Evolutionary conservation across 106 monocot genomes (phyloP).

Genomic region (Gastrodia elata): DNA sequence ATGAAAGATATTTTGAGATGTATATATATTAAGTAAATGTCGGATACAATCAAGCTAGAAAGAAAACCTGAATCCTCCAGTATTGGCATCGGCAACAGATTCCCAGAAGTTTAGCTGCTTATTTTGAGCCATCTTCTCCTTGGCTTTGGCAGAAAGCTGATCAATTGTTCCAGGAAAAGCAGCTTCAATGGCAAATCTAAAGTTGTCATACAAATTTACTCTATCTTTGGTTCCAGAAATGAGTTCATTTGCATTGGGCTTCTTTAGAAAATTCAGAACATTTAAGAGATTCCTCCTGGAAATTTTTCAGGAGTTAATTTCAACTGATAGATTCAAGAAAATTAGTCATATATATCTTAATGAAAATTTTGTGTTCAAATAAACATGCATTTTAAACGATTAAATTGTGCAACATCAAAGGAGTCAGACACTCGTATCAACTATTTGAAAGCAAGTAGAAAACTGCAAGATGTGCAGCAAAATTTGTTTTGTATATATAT

Average conservation of each 20-base stretch:
- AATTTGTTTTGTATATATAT: too few species aligned
- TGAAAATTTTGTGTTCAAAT: too few species aligned
- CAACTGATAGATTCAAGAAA: background rate
- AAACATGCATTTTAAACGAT: too few species aligned
- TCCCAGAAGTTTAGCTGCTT: conserved; percentile 85
- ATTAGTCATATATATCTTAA: too few species aligned
- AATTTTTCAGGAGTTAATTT: too few species aligned
- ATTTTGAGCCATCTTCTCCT: conserved; percentile 42
- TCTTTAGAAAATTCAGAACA: conserved; percentile 81
- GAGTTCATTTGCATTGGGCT: conserved; percentile 84
- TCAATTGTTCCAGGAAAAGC: conserved; percentile 59
- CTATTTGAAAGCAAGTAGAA: too few species aligned
- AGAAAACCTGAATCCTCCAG: conserved; percentile 89
- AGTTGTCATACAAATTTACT: conserved; percentile 71
- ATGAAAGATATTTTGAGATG: background rate
- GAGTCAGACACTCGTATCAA: too few species aligned
- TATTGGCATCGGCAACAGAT: conserved; percentile 55
- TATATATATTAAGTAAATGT: background rate
- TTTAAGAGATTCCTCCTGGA: conserved; percentile 82
- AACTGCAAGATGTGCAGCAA: too few species aligned
- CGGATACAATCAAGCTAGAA: conserved; percentile 26
- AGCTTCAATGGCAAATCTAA: conserved; percentile 55
- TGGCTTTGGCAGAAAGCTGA: conserved; percentile 39
- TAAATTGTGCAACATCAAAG: too few species aligned
- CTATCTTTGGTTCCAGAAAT: conserved; percentile 89